Percentiles rank a stretch among this genome's conserved stretches.
Evolutionary conservation across 140 eudicot species (phyloP).

Genomic region (Ambrosia hybrid): DNA sequence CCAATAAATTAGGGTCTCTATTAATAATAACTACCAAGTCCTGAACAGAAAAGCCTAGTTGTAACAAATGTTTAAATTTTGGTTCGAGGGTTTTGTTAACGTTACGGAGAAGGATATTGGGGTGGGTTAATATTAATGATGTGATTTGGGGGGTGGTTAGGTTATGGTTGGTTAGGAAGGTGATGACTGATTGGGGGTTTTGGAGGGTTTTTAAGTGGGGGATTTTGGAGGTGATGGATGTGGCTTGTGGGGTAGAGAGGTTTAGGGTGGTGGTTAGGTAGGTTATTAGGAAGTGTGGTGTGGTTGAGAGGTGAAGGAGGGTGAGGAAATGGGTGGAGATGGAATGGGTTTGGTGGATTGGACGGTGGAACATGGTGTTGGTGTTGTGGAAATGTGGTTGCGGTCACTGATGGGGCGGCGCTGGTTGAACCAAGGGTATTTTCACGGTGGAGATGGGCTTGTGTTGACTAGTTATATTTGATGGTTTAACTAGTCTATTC

Average conservation of each 20-base stretch:
- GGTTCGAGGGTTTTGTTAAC: constrained; percentile 46
- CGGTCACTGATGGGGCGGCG: too few relatives aligned
- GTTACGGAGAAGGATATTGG: constrained; percentile 22
- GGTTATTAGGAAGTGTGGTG: constrained; percentile 32
- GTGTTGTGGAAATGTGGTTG: too few relatives aligned
- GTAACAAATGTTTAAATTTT: constrained; percentile 26
- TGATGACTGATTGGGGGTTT: constrained; percentile 32
- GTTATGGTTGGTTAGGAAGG: constrained; percentile 23
- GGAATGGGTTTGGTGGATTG: background rate
- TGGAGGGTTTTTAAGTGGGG: constrained; percentile 35
- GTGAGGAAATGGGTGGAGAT: background rate
- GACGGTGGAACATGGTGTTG: too few relatives aligned
- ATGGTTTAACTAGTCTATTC: too few relatives aligned
- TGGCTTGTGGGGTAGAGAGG: constrained; percentile 37
- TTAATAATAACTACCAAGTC: constrained; percentile 24
- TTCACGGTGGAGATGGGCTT: too few relatives aligned
- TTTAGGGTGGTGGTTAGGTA: constrained; percentile 33
- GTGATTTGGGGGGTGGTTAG: constrained; percentile 33
- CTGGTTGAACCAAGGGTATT: too few relatives aligned
- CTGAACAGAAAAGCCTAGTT: constrained; percentile 36
- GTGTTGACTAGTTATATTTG: too few relatives aligned
- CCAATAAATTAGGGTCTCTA: constrained; percentile 16
- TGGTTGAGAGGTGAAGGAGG: too few relatives aligned
- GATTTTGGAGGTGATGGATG: constrained; percentile 29
- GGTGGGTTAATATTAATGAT: constrained; percentile 31